Base-by-base conservation (phyloP, 2,329 filamentous ascomycete species). In the Aspergillus sp. region DNA sequence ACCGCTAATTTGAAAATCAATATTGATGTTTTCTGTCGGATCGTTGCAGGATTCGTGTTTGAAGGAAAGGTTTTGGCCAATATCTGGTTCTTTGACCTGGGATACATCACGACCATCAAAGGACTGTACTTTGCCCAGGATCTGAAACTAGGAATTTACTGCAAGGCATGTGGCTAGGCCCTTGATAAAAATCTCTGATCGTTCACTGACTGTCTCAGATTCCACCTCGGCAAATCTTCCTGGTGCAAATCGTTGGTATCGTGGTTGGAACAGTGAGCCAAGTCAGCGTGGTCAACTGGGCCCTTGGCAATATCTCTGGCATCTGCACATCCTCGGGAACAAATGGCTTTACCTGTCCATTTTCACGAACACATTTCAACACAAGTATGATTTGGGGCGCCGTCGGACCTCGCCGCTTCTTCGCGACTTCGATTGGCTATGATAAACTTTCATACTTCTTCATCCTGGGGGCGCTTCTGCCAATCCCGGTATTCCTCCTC, bases 341-440 rank as follows among this genome's bases (percentile, higher is more conserved):
- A 58, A 72, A 74, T 51, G 83, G 82, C 27, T 73, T 80, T 52
- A 76, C 69, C 10, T 81, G 77, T 53, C 77, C 78, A 7, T 68
- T 67, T 30, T 73, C 73, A 7, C 70, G 70, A 27, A 76, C 76
- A 0, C 79, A 80, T 62, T 87, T 83, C 68, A 85, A 81, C 1
- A 79, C 81, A 1, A 85, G 81, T 6, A 72, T 85, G 43, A 79
- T 86, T 54, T 86, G 83, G 83, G 84, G 83, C 37, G 77, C 81
- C 40, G 83, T 88, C 45, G 84, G 84, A 0, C 83, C 83, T 0
- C 71, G 73, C 2, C 77, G 83, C 36, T 82, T 86, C 62, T 87
- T 86, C 60, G 77, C 74, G 40, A 69, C 73, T 9, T 70, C 72
- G 1, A 75, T 77, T 13, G 69, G 83, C 7, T 87, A 87, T 59